Percentiles rank a stretch among this genome's conserved stretches.
phyloP scores from a whole-genome alignment of 441 rosid species.

The Codiaeum variegatum region DNA sequence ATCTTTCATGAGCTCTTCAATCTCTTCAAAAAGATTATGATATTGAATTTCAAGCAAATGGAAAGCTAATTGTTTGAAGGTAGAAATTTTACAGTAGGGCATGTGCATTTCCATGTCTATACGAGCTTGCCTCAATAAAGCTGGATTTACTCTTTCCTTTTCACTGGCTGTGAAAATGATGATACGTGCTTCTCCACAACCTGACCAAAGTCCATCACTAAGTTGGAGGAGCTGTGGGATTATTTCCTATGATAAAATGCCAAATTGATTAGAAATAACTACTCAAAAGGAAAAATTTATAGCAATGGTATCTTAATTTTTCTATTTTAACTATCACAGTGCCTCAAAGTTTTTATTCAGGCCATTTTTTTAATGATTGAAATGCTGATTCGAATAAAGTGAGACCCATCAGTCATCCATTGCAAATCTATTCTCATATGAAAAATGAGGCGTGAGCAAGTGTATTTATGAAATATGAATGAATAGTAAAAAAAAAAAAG shows the following conservation, averaged over 20 bases:
- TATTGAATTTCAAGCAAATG: slow-evolving; percentile 12
- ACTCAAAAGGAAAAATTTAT: no score
- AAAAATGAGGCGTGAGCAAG: no score
- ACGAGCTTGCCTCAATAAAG: neutral
- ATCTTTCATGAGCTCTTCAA: slow-evolving; percentile 12
- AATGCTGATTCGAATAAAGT: no score
- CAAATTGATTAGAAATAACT: neutral
- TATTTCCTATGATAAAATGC: neutral
- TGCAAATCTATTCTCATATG: no score
- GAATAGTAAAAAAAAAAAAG: no score
- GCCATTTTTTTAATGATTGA: no score
- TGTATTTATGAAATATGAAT: no score
- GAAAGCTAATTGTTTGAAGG: slow-evolving; percentile 12
- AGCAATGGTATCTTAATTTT: no score
- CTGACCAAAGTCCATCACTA: slow-evolving; percentile 15
- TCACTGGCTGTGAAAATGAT: slow-evolving; percentile 19
- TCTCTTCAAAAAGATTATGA: slow-evolving; percentile 14
- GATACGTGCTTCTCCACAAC: slow-evolving; percentile 11
- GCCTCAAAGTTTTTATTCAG: no score
- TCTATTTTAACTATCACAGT: no score
- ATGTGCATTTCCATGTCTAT: slow-evolving; percentile 21
- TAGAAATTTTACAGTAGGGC: slow-evolving; percentile 5
- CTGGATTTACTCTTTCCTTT: slow-evolving; percentile 4
- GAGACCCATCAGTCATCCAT: no score
- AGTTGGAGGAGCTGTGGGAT: slow-evolving; percentile 14